Percentiles rank a stretch among this genome's conserved stretches.
Conservation (phyloP, 306 rosid species). For the Vigna mungo region DNA sequence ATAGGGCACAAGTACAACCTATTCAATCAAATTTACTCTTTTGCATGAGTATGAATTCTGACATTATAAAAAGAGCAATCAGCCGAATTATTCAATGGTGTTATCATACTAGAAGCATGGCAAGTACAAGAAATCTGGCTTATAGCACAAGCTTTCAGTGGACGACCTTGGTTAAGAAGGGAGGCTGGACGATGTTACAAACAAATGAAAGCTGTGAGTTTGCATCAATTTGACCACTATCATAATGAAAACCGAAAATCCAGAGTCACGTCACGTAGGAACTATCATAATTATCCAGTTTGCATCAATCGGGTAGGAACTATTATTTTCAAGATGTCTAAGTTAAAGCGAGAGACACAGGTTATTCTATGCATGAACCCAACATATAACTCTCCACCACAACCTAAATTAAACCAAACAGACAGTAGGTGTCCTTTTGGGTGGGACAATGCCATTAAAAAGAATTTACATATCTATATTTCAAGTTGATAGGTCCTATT, state of each 20-base stretch:
- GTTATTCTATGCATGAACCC: neutral
- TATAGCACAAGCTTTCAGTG: neutral
- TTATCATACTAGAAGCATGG: neutral
- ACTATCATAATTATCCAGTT: neutral
- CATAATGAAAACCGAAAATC: neutral
- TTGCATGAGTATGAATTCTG: constrained; percentile 14
- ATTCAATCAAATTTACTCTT: neutral
- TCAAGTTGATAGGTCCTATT: constrained; percentile 18
- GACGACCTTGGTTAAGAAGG: neutral
- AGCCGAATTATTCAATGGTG: neutral
- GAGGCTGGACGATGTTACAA: neutral
- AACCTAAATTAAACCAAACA: neutral
- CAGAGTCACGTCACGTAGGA: neutral
- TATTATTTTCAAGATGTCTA: neutral
- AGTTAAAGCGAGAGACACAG: neutral
- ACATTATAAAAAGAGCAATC: neutral
- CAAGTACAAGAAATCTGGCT: constrained; percentile 9
- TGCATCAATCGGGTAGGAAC: neutral
- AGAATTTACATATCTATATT: constrained; percentile 2
- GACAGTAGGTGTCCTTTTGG: constrained; percentile 4
- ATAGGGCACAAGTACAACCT: neutral
- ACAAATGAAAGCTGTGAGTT: constrained; percentile 10
- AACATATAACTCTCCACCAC: neutral
- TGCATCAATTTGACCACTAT: constrained; percentile 1
- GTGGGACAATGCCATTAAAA: constrained; percentile 10